Conservation (phyloP, 139 green algal genomes). For the Monoraphidium neglectum region DNA sequence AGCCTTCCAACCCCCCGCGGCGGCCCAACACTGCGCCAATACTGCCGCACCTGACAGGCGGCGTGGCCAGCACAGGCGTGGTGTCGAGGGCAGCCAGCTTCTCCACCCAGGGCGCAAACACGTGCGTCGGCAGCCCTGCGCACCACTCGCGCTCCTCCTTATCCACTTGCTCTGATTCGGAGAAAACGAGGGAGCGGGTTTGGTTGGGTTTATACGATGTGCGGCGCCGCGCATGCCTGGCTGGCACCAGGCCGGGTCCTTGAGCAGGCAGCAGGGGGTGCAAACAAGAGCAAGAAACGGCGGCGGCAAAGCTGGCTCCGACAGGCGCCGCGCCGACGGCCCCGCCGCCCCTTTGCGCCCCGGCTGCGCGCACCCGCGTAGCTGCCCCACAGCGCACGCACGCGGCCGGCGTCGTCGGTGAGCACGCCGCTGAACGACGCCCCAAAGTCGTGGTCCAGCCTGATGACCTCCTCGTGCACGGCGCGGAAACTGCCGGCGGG, state of each 20-base stretch:
- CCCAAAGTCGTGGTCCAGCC: constrained; percentile 94
- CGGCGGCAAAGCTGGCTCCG: too few species aligned
- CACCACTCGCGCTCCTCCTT: constrained; percentile 76
- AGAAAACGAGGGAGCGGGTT: not conserved
- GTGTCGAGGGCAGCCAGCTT: constrained; percentile 39
- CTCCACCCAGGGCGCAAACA: constrained; percentile 69
- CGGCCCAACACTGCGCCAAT: too few species aligned
- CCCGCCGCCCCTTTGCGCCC: too few species aligned
- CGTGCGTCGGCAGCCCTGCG: constrained; percentile 60
- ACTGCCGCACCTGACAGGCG: constrained; percentile 42
- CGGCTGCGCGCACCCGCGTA: constrained; percentile 72
- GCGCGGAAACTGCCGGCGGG: constrained; percentile 75
- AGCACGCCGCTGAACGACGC: constrained; percentile 80
- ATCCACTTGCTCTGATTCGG: constrained; percentile 39
- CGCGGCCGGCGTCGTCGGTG: constrained; percentile 60
- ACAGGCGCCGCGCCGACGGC: too few species aligned
- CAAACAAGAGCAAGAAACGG: too few species aligned
- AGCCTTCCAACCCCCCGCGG: too few species aligned
- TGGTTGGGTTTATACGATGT: not conserved
- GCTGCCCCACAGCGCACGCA: constrained; percentile 80
- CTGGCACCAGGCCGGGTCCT: not conserved
- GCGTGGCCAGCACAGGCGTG: constrained; percentile 12
- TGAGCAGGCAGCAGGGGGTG: too few species aligned
- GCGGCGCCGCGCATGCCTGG: not conserved
- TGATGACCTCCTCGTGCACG: constrained; percentile 90